phyloP scores from a whole-genome alignment of 306 rosid species.

The Prosopis cineraria region DNA sequence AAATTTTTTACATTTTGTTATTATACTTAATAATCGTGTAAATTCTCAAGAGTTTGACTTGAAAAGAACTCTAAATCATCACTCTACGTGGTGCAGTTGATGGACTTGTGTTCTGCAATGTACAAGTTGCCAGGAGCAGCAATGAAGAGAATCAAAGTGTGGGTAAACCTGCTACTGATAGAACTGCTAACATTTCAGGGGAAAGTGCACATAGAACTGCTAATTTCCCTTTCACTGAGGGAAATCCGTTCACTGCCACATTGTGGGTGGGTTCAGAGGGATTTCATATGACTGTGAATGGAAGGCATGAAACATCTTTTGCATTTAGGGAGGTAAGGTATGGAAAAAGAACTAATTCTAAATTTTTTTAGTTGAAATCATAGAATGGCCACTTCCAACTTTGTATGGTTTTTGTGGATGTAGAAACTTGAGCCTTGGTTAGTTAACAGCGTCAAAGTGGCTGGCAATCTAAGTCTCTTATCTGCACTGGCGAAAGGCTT shows the following conservation, averaged over 20 bases:
- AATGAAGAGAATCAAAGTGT: slow-evolving; percentile 50
- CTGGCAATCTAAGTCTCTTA: slow-evolving; percentile 65
- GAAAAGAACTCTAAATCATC: slow-evolving; percentile 38
- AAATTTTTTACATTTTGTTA: slow-evolving; percentile 17
- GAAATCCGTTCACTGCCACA: slow-evolving; percentile 84
- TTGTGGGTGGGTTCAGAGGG: slow-evolving; percentile 91
- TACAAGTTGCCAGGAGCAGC: slow-evolving; percentile 65
- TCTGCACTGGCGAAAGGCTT: slow-evolving; percentile 91
- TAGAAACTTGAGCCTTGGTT: slow-evolving; percentile 96
- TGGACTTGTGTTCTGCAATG: slow-evolving; percentile 88
- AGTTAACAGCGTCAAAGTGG: slow-evolving; percentile 64
- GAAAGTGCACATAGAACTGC: slow-evolving; percentile 65
- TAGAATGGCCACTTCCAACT: slow-evolving; percentile 34
- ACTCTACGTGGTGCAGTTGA: slow-evolving; percentile 65
- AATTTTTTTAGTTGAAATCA: background rate
- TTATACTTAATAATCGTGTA: slow-evolving; percentile 2
- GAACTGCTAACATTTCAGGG: slow-evolving; percentile 55
- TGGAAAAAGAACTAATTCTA: slow-evolving; percentile 36
- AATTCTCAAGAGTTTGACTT: slow-evolving; percentile 14
- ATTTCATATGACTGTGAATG: slow-evolving; percentile 89
- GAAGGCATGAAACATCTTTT: slow-evolving; percentile 95
- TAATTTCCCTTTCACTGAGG: slow-evolving; percentile 83
- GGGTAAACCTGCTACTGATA: slow-evolving; percentile 50
- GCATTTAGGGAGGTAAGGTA: slow-evolving; percentile 93
- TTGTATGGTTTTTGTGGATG: slow-evolving; percentile 37